Evolutionary conservation across 345 rosid species (phyloP), one percentile per base, ranked within the genome.

Genomic region (Draba incana): DNA sequence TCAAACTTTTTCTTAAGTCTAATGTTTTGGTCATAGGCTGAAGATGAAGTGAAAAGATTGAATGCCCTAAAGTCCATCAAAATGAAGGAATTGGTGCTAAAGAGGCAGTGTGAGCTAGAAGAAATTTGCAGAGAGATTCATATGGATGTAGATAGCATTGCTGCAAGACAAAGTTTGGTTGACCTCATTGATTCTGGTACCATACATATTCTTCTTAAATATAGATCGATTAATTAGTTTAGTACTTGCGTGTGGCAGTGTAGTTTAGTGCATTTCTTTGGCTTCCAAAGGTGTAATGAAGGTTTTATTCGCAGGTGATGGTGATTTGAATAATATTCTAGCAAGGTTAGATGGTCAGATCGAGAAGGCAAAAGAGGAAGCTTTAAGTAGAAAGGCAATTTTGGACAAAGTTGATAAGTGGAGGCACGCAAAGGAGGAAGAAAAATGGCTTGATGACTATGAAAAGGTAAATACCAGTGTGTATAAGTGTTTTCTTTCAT

Each of bases 401-500:
- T 73, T 93, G 79, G 98, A 90, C 39, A 87, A 76, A 76, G 90
- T 87, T 73, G 95, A 86, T 76, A 87, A 91, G 77, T 88, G 94
- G 97, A 86, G 80, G 74, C 77, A 81, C 62, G 96, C 92, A 54
- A 70, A 81, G 3, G 89, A 90, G 63, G 97, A 93, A 84, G 97
- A 90, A 79, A 82, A 83, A 65, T 93, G 98, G 96, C 95, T 93
- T 69, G 92, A 93, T 77, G 96, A 88, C 27, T 93, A 91, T 80
- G 97, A 88, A 80, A 87, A 80, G 90, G 99, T 87, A 57, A 66
- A 27, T 28, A 11, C 53, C 60, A 12, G 14, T 15, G n/a, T 30
- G n/a, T 45, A 61, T 61, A 10, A 38, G 48, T 46, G 39, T 47
- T 75, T 4, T 37, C 43, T 28, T 64, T 57, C 31, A 11, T 16